Evolutionary conservation across 495 filamentous ascomycete species (phyloP).

Genomic region (Cudoniella acicularis): DNA sequence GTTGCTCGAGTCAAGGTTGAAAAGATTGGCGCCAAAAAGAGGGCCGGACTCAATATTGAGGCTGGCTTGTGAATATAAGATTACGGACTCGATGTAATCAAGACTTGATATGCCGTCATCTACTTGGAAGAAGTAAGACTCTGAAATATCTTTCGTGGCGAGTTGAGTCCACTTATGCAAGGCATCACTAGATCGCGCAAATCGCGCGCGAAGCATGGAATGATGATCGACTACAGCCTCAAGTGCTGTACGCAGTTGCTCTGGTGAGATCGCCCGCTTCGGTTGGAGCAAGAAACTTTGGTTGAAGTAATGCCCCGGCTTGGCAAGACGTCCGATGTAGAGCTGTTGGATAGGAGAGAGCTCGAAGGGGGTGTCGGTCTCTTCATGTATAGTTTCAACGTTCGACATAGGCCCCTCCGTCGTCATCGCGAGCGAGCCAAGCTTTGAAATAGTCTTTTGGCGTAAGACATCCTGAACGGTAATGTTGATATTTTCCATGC

Average conservation of each 20-base stretch:
- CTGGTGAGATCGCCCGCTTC: slow-evolving; percentile 43
- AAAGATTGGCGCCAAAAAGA: slow-evolving; percentile 30
- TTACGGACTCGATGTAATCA: background rate
- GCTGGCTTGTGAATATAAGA: background rate
- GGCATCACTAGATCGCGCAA: slow-evolving; percentile 29
- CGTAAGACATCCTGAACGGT: slow-evolving; percentile 15
- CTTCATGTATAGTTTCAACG: background rate
- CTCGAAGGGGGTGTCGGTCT: slow-evolving; percentile 48
- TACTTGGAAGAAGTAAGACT: slow-evolving; percentile 9
- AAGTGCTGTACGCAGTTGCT: slow-evolving; percentile 48
- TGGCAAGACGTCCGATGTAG: slow-evolving; percentile 54
- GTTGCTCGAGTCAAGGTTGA: slow-evolving; percentile 41
- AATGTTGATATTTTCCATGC: slow-evolving; percentile 14
- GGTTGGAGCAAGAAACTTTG: slow-evolving; percentile 62
- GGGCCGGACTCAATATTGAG: background rate
- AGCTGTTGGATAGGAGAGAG: slow-evolving; percentile 69
- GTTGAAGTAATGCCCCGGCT: slow-evolving; percentile 66
- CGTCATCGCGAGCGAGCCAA: background rate
- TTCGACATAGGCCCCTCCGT: background rate
- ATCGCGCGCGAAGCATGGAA: slow-evolving; percentile 68
- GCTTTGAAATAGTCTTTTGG: background rate
- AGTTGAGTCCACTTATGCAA: slow-evolving; percentile 38
- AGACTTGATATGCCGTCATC: slow-evolving; percentile 12
- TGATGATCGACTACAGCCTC: slow-evolving; percentile 59
- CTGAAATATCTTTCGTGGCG: background rate